Base-by-base conservation (phyloP, 768 basidiomycete species). In the Trametes gibbosa region DNA sequence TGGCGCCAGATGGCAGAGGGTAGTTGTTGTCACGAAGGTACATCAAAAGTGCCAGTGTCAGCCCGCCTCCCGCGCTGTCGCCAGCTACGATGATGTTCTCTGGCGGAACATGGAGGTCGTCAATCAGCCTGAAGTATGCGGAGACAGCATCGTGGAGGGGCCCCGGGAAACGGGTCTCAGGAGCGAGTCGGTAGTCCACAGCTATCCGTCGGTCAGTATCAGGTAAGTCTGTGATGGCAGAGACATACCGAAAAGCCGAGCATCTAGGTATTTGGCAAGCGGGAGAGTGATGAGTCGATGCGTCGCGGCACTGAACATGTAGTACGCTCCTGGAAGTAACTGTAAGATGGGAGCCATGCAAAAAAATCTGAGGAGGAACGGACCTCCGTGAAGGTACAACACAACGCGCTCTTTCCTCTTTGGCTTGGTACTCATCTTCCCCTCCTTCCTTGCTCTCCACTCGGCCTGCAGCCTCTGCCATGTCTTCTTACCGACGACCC, bases 11-110 rank as follows among this genome's bases (percentile, higher is more conserved):
- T 9, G 96, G 96, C 5, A 96, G 67, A 1, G 87, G 82, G 70
- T 96, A 95, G 16, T 78, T 75, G 64, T 95, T 89, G 69, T 99
- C 96, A n/a, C 96, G 81, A 17, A 99, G 82, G 71, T 99, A 99
- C 85, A 98, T 87, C 54, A 96, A 74, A 47, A 95, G 74, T 0
- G 93, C 95, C 1, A 98, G 80, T 24, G 84, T 79, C 5, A 99
- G 75, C 0, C 91, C 95, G 25, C 95, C 96, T 5, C 96, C 96
- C 8, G 97, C 96, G 61, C 92, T 95, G 69, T 99, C 96, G 8
- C 96, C 96, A 23, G 84, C 85, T 51, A 97, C 67, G 52, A 94
- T 77, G 61, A 98, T 90, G 65, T 96, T 97, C 73, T 92, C 89
- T 0, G 96, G 83, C 3, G 94, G 92, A 50, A 98, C 92, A 47